Evolutionary conservation across 306 rosid genomes (phyloP).

Genomic region (Citrullus amarus): DNA sequence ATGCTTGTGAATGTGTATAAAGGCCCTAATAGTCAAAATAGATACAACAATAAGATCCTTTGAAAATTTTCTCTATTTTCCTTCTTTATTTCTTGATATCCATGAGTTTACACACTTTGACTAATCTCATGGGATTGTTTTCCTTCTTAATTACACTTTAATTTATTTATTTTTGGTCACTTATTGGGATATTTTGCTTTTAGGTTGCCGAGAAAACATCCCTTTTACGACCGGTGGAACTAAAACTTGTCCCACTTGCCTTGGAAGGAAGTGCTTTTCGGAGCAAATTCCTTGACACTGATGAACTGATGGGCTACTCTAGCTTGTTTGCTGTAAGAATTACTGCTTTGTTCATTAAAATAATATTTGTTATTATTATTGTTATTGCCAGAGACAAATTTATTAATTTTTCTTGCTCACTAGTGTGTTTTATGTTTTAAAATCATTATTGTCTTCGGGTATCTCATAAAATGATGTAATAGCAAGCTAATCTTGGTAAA

Average conservation of each 20-base stretch:
- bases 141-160: background rate
- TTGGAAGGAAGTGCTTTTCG: constrained; percentile 87
- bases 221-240: constrained; percentile 79
- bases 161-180: background rate
- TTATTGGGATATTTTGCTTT: constrained; percentile 14
- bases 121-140: background rate
- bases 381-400: background rate
- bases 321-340: constrained; percentile 74
- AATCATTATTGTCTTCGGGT: background rate
- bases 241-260: constrained; percentile 85
- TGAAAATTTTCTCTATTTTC: background rate
- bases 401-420: background rate
- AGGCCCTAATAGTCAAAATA: background rate
- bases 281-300: constrained; percentile 76
- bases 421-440: background rate
- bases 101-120: background rate
- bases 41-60: background rate
- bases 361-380: background rate
- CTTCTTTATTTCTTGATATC: background rate
- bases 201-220: constrained; percentile 92
- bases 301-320: constrained; percentile 82
- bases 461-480: no score
- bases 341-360: background rate
- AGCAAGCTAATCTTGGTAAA: no score
- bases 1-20: background rate